Conservation (phyloP, 1,284 basidiomycete genomes). For the Termitomyces sp. region DNA sequence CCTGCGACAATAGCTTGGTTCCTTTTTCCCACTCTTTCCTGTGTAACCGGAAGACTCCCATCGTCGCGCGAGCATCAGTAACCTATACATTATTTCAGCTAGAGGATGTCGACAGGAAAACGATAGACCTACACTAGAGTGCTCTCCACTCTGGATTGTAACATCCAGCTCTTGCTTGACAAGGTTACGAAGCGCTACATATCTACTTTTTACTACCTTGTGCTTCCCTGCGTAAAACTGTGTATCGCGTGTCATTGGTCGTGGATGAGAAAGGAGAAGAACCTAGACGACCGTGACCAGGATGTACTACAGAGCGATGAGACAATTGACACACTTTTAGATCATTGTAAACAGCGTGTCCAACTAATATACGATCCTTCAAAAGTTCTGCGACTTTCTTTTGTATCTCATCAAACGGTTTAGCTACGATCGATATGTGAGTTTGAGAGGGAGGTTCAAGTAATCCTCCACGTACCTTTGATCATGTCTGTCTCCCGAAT, state of each 20-base stretch:
- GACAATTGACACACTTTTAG: slow-evolving; percentile 55
- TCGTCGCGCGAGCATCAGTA: slow-evolving; percentile 91
- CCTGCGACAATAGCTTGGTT: slow-evolving; percentile 9
- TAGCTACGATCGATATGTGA: slow-evolving; percentile 42
- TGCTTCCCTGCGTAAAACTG: slow-evolving; percentile 60
- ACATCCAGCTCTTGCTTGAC: slow-evolving; percentile 79
- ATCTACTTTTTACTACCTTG: slow-evolving; percentile 55
- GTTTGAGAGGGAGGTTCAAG: not conserved
- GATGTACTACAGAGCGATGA: not conserved
- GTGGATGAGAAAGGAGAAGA: slow-evolving; percentile 87
- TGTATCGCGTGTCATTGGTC: slow-evolving; percentile 78
- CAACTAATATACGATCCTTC: slow-evolving; percentile 82
- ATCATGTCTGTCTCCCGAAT: slow-evolving; percentile 76
- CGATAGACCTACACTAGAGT: slow-evolving; percentile 65
- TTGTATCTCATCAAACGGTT: slow-evolving; percentile 79
- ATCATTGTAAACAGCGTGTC: slow-evolving; percentile 93
- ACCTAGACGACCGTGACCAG: slow-evolving; percentile 41
- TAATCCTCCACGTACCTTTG: slow-evolving; percentile 40
- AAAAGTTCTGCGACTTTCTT: slow-evolving; percentile 75
- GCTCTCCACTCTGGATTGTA: slow-evolving; percentile 84
- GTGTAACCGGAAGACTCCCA: slow-evolving; percentile 91
- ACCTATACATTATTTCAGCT: slow-evolving; percentile 46
- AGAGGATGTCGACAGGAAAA: slow-evolving; percentile 1
- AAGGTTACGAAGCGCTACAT: slow-evolving; percentile 78
- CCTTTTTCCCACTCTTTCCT: slow-evolving; percentile 80